These are phyloP conservation scores for Rutstroemia sp. DNA, from an alignment of 2,329 filamentous ascomycete genomes.

Conservation along the genomic window DNA sequence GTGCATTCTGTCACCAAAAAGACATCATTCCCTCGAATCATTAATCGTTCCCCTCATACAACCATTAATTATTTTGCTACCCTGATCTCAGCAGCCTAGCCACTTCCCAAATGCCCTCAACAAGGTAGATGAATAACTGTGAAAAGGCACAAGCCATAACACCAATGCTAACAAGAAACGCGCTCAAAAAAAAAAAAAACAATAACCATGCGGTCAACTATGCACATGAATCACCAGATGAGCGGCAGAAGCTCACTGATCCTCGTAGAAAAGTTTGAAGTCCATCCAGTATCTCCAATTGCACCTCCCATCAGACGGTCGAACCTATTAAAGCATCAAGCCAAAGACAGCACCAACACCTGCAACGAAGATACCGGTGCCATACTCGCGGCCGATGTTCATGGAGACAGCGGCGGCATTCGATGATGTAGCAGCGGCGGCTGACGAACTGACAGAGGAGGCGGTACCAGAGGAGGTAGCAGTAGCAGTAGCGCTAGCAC, in stretches of 20 bases:
- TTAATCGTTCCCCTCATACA: background rate
- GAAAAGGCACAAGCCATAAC: conserved; percentile 27
- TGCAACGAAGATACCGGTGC: conserved; percentile 37
- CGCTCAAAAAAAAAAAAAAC: conserved; percentile 2
- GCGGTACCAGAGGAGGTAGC: conserved; percentile 21
- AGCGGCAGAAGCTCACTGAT: background rate
- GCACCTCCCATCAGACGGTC: background rate
- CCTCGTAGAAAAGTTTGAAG: conserved; percentile 9
- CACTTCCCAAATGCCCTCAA: background rate
- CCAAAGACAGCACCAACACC: conserved; percentile 47
- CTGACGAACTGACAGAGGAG: conserved; percentile 20
- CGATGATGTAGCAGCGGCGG: conserved; percentile 25
- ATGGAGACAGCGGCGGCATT: conserved; percentile 32
- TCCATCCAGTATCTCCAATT: background rate
- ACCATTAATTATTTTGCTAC: background rate
- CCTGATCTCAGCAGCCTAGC: conserved; percentile 1
- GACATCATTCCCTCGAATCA: background rate
- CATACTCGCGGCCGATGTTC: conserved; percentile 35
- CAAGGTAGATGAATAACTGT: conserved; percentile 15
- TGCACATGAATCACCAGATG: conserved; percentile 20
- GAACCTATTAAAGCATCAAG: conserved; percentile 40
- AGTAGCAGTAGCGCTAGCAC: conserved; percentile 21
- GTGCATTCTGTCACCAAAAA: background rate
- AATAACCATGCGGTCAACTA: conserved; percentile 14
- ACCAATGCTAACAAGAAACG: conserved; percentile 26